Base-by-base conservation (phyloP, 305 asterid species). In the Fraxinus paxiana region DNA sequence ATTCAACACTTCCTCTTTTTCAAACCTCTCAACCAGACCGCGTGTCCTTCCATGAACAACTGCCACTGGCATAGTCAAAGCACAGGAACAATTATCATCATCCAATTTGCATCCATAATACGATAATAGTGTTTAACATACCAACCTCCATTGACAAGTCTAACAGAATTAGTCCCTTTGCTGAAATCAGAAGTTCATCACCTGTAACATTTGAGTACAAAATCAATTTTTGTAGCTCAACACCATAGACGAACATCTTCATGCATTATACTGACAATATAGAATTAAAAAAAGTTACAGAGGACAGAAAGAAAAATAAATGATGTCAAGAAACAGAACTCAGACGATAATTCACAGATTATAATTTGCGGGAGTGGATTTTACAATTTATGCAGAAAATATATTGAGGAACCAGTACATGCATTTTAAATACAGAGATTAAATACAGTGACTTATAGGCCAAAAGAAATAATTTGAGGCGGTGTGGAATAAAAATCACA, bases 31-130 rank as follows among this genome's bases (percentile, higher is more conserved):
- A 83, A 96, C 98, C 89, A 92, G 84, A 85, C 95, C 90, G 70
- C 99, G 97, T 0, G 99, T 96, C 90, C 98, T 88, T 89, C 99
- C 98, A 69, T 82, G 92, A 81, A 88, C 90, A 86, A 94, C 93
- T 48, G 93, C 87, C 88, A 94, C 98, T 94, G 94, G 79, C 81
- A 90, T 74, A 26, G 73, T 76, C 67, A 85, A 82, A 79, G 56
- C 79, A 86, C 51, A 77, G 24, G 69, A 80, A n/a, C 30, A 75
- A 82, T 80, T 79, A 84, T 54, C 34, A 51, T 75, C 67, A 75
- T 77, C 74, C 81, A 54, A 30, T 56, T 80, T 76, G 41, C 56
- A 9, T 82, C 73, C 74, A 38, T 37, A 24, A 75, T 37, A 81
- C 67, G 34, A 43, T 28, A 77, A 76, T 38, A 81, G 80, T 54